Evolutionary conservation across 192 early-diverging fungal species (phyloP), one percentile per base, ranked within the genome.

Genomic region (Powellomyces hirtus): DNA sequence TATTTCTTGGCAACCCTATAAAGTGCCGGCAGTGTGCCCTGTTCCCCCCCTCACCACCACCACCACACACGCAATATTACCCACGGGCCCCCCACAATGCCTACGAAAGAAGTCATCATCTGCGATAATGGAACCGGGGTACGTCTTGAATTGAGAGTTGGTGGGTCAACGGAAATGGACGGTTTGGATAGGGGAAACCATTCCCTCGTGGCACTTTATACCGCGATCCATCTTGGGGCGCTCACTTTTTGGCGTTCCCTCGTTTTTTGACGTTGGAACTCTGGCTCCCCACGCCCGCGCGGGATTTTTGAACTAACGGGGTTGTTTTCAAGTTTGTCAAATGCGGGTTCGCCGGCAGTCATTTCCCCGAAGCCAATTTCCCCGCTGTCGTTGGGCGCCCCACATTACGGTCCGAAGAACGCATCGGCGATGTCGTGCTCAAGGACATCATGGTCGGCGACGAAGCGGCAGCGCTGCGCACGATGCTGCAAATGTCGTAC

Each of bases 381-480:
- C 95, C 96, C 38, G 94, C 96, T 29, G 91, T 99, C 4, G 94
- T 99, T n/a, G 97, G 97, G 31, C 84, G 97, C 31, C 97, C 97
- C 57, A 99, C 97, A 72, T 81, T 99, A 40, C 94, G 96, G 62
- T 94, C 94, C 26, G 96, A 99, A 76, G 96, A 97, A 64, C 83
- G 89, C 14, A 76, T 86, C 34, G 86, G 89, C 34, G 85, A 92
- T 59, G 79, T 95, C 13, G 73, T 79, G 68, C 77, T 98, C 46
- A 93, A 92, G 75, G 96, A 99, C 77, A 93, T 98, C 67, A 97
- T 97, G 87, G 92, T 99, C 20, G 97, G 97, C 18, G 95, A 98
- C 67, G 96, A 99, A 71, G 97, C 97, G 20, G 90, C 94, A 11
- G 89, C 86, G 27, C 66, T 94, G 24, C 88, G 97, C 5, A 84